phyloP scores from a whole-genome alignment of 106 monocot genomes.

The Allium cepa region DNA sequence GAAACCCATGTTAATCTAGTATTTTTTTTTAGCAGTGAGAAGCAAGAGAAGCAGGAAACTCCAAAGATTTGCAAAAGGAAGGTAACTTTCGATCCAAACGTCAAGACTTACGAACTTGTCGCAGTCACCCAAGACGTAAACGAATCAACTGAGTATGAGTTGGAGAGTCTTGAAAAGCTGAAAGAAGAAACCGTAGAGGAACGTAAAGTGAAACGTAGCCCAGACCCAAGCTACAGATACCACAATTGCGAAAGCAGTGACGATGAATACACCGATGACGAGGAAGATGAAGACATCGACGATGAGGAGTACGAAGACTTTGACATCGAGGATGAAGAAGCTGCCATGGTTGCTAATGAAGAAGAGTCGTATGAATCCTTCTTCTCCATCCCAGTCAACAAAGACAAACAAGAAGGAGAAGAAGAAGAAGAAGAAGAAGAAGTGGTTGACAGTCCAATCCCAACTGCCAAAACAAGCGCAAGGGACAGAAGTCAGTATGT shows the following conservation, averaged over 20 bases:
- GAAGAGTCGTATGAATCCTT: conserved; percentile 77
- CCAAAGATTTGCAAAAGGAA: conserved; percentile 34
- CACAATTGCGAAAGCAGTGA: conserved; percentile 41
- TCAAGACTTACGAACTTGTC: conserved; percentile 35
- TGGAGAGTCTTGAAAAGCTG: neutral
- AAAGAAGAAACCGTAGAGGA: conserved; percentile 14
- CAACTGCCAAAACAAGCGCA: conserved; percentile 2
- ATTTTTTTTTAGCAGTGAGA: conserved; percentile 15
- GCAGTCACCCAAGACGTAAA: neutral
- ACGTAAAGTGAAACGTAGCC: neutral
- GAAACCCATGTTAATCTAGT: neutral
- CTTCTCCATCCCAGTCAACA: conserved; percentile 54
- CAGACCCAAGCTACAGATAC: conserved; percentile 49
- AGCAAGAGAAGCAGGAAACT: conserved; percentile 13
- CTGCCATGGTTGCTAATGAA: conserved; percentile 16
- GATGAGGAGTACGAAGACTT: conserved; percentile 31
- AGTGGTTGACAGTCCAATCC: conserved; percentile 23
- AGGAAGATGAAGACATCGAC: conserved; percentile 17
- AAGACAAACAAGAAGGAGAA: conserved; percentile 21
- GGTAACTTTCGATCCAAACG: conserved; percentile 78
- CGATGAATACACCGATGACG: conserved; percentile 22
- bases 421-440: conserved; percentile 30
- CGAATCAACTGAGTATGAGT: neutral
- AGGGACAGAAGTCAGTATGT: conserved; percentile 52
- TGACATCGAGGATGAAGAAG: conserved; percentile 27